phyloP scores from a whole-genome alignment of 345 rosid species.

The Populus deltoides region DNA sequence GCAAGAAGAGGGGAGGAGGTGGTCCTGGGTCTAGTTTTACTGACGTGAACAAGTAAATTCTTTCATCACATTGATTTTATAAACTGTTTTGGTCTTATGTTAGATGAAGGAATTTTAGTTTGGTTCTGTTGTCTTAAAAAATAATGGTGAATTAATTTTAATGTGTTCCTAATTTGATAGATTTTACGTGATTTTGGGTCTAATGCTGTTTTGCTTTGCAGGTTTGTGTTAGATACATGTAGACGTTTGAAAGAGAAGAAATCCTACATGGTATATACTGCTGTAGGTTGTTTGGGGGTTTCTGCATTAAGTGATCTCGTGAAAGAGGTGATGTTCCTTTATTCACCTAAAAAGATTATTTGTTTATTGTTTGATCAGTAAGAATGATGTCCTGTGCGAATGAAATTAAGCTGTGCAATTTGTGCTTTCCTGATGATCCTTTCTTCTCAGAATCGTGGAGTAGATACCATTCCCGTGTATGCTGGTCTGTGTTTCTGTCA shows the following conservation, averaged over 20 bases:
- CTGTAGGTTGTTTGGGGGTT: constrained; percentile 85
- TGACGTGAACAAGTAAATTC: constrained; percentile 55
- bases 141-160: too few relatives aligned
- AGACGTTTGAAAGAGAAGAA: constrained; percentile 80
- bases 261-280: constrained; percentile 86
- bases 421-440: neutral
- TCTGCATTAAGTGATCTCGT: constrained; percentile 66
- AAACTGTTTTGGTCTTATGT: neutral
- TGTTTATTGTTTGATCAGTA: neutral
- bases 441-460: neutral
- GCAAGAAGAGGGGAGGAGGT: constrained; percentile 25
- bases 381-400: neutral
- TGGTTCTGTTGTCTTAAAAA: too few relatives aligned
- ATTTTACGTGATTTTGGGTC: neutral
- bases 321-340: constrained; percentile 55
- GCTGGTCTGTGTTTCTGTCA: neutral
- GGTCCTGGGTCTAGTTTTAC: constrained; percentile 40
- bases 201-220: constrained; percentile 27
- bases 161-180: neutral
- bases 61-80: neutral
- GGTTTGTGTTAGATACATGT: constrained; percentile 82
- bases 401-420: neutral
- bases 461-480: neutral
- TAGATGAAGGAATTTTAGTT: neutral
- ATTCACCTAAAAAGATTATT: neutral